These are phyloP conservation scores for Solanum pinnatisectum DNA, from an alignment of 257 asterid genomes.

Conservation along the genomic window DNA sequence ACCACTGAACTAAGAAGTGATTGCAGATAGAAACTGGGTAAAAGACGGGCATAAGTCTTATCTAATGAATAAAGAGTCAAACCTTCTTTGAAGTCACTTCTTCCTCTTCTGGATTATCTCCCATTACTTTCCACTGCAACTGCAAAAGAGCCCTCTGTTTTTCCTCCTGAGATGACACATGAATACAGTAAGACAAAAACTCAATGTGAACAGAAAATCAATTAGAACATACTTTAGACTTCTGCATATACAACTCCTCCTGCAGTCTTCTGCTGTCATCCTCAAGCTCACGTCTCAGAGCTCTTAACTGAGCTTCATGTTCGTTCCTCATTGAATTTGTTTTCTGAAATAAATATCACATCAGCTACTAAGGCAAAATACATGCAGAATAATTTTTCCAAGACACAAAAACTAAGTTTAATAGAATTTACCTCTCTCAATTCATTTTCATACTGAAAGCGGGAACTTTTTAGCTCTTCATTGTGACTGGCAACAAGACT, in stretches of 20 bases:
- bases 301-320: constrained; percentile 77
- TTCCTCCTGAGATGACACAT: constrained; percentile 63
- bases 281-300: constrained; percentile 80
- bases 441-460: constrained; percentile 72
- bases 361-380: background rate
- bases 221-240: constrained; percentile 49
- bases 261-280: constrained; percentile 72
- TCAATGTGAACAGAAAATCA: background rate
- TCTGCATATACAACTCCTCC: constrained; percentile 82
- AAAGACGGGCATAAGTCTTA: background rate
- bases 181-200: constrained; percentile 6
- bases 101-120: constrained; percentile 72
- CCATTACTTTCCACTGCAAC: constrained; percentile 95
- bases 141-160: constrained; percentile 80
- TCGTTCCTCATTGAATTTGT: constrained; percentile 59
- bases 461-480: constrained; percentile 58
- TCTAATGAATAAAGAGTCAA: background rate
- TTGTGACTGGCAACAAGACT: constrained; percentile 48
- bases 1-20: background rate
- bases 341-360: constrained; percentile 36
- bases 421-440: constrained; percentile 56
- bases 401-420: background rate
- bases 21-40: background rate
- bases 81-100: constrained; percentile 98
- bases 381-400: background rate